phyloP scores from a whole-genome alignment of 2,329 filamentous ascomycete species.

The Fusarium anthophilum region DNA sequence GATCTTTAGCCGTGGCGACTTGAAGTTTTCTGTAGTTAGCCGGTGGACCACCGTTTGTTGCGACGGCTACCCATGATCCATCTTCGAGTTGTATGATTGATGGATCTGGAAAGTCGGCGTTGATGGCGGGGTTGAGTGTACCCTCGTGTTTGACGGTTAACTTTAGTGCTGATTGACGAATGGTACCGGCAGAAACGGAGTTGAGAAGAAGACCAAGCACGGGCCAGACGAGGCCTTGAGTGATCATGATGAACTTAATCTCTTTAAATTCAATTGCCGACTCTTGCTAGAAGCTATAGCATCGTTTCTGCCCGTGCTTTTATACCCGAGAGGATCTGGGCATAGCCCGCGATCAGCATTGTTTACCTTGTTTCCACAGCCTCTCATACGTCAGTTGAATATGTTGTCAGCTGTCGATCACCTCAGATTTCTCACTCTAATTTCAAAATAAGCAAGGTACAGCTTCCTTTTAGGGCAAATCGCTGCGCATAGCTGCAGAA shows the following conservation, averaged over 20 bases:
- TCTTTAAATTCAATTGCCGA: rapidly evolving
- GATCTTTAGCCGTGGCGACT: neutral
- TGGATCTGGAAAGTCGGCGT: conserved; percentile 18
- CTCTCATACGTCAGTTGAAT: neutral
- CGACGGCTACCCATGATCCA: conserved; percentile 16
- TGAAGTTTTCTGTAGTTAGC: neutral
- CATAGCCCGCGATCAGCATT: neutral
- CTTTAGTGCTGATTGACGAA: neutral
- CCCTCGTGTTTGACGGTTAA: conserved; percentile 6
- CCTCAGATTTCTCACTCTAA: neutral
- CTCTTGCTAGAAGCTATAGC: rapidly evolving
- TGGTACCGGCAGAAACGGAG: neutral
- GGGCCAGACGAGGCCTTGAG: neutral
- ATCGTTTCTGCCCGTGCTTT: rapidly evolving
- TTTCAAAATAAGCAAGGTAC: neutral
- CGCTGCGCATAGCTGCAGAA: neutral
- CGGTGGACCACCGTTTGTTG: neutral
- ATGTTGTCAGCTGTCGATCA: neutral
- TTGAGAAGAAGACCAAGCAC: neutral
- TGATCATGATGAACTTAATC: neutral
- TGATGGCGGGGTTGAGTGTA: neutral
- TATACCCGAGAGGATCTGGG: neutral
- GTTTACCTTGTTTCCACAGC: neutral
- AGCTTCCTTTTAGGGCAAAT: neutral
- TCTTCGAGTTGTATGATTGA: conserved; percentile 5